phyloP scores from a whole-genome alignment of 2,329 filamentous ascomycete genomes.

The Claviceps africana region DNA sequence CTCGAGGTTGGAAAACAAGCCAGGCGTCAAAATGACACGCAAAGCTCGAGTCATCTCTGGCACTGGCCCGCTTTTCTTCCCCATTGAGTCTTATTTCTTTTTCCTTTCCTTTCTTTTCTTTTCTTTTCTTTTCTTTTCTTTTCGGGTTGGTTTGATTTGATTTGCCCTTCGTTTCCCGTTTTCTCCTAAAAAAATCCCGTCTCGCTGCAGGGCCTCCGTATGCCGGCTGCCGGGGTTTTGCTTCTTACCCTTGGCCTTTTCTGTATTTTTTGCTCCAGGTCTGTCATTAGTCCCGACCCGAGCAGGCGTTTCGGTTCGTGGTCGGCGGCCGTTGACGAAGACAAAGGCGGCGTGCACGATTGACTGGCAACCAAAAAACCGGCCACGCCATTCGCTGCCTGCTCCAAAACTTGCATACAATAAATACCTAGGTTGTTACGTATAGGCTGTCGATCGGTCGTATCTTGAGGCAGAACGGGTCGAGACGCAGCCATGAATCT shows the following conservation, averaged over 20 bases:
- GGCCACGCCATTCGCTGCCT: background rate
- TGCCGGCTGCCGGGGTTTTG: background rate
- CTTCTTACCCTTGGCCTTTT: background rate
- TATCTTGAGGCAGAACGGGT: background rate
- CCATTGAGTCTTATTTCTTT: background rate
- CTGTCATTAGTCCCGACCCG: background rate
- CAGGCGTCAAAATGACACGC: background rate
- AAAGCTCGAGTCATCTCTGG: background rate
- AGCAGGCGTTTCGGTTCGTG: background rate
- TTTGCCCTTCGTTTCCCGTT: too few species aligned
- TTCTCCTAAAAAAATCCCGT: background rate
- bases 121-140: background rate
- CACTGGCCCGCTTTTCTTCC: background rate
- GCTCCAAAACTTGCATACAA: background rate
- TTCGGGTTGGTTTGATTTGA: too few species aligned
- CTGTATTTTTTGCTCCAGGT: background rate
- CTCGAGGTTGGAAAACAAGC: background rate
- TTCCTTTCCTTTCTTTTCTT: background rate
- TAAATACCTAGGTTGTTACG: too few species aligned
- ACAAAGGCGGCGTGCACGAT: background rate
- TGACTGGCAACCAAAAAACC: background rate
- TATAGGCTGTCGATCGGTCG: too few species aligned
- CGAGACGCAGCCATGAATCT: background rate
- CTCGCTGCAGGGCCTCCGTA: background rate
- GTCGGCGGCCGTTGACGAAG: background rate